Evolutionary conservation across 257 asterid species (phyloP), one percentile per base, ranked within the genome.

Genomic region (Nicotiana otophora): DNA sequence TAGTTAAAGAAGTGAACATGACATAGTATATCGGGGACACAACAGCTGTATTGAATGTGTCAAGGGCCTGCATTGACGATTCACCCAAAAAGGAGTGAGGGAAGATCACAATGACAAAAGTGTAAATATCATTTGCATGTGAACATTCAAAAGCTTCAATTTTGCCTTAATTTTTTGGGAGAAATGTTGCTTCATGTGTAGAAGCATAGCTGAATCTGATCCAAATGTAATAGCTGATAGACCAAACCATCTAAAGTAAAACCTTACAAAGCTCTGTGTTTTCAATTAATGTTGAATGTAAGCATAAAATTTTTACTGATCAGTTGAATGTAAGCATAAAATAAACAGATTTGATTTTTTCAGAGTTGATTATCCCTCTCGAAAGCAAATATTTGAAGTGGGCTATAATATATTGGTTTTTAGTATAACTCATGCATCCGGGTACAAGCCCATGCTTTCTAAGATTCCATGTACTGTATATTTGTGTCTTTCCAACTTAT

Each of bases 21-120:
- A 93, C 98, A 80, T 94, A 96, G 91, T 96, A 96, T 69, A 96
- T 94, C 53, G 99, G 99, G 33, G 99, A 92, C 78, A 96, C 98
- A 63, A 96, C 98, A 2, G 99, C 99, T 39, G 99, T 96, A 91
- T 96, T 96, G 90, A 96, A 96, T 28, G 98, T 96, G 91, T 94
- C 98, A 5, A 96, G 98, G 4, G 99, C 99, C 98, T 96, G 95
- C 93, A 89, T 82, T 81, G 83, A 80, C 81, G 62, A 86, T 67
- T 87, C 31, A 75, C 65, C 36, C 80, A 51, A 76, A 68, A 58
- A 84, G 77, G 66, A 66, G 26, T 75, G 77, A 80, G 81, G 79
- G 60, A 67, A 62, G 68, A 79, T 19, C 48, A 42, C 17, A 67
- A 78, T 36, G 83, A 20, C 10, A 70, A 70, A 20, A 12, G 34